Evolutionary conservation across 2,329 filamentous ascomycete species (phyloP), one percentile per base, ranked within the genome.

Genomic region (Colletotrichum sansevieriae): DNA sequence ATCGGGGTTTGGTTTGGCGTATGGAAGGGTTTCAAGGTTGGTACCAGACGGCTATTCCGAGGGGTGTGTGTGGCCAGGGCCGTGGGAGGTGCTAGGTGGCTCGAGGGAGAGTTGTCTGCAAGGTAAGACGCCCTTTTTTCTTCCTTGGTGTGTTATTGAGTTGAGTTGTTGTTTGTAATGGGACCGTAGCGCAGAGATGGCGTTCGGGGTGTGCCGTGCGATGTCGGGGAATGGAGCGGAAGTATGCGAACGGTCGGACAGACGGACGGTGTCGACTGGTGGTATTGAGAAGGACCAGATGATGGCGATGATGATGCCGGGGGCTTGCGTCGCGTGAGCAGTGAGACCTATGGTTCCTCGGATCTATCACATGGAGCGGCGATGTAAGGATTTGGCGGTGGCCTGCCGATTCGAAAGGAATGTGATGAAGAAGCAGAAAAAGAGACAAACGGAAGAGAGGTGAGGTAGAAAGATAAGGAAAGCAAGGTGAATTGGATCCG

Each of bases 1-100:
- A 65, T 68, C 65, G 65, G 55, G 47, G 55, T 35, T 56, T 65
- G 54, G 55, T 20, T 65, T 68, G 62, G 65, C 55, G 55, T 46
- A 51, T 47, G 62, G 62, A 56, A 57, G 47, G 41, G 65, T 68
- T 68, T 68, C 65, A 68, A 68, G 63, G 59, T 62, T 54, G 47
- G 59, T 25, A 62, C 22, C 59, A 54, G 25, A 44, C 39, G 59
- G 37, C 59, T 41, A 62, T 43, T 49, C 51, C 59, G 59, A 62
- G 59, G 59, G 47, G 59, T 20, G 59, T 54, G 59, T 41, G 58
- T 35, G 35, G 29, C 12, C 49, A 52, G 49, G 47, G 22, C 22
- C 47, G 47, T 54, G 51, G 51, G 29, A 29, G 51, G 18, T n/a
- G 29, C 51, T 54, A 25, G 47, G 51, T 55, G 51, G 15, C 51